Base-by-base conservation (phyloP, 768 basidiomycete species). In the Amanita pseudoporphyria region DNA sequence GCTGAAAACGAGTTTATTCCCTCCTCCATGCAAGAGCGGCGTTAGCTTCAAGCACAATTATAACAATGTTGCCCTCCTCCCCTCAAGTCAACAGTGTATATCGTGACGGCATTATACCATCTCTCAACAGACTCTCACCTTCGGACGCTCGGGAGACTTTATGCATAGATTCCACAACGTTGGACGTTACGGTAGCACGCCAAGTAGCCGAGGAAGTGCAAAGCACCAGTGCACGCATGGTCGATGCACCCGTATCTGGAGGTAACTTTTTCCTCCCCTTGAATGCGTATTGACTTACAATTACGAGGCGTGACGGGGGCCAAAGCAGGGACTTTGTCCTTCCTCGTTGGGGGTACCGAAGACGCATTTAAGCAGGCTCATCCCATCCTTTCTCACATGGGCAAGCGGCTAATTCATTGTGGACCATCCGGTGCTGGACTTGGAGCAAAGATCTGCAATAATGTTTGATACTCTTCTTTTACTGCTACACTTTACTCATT, bases 201-300 rank as follows among this genome's bases (percentile, higher is more conserved):
- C 64, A 73, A 26, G 79, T 94, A 9, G 78, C 90, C 0, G 52
- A 61, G 9, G 66, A 72, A 19, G 77, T 87, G 1, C 68, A 66
- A 9, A 51, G 58, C 12, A 66, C 72, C 22, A 82, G 85, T 21
- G 88, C 82, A 6, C 66, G 66, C 35, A 91, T 96, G 80, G 73
- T 96, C 18, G 94, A 97, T 61, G 92, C 94, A 5, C 94, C 94
- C 2, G 93, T 97, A 1, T 93, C 90, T 42, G 94, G 94, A 49
- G 93, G 90, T 86, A 61, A 48, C 79, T 64, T 35, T 30, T 47
- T 14, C 19, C 31, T 24, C 18, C 35, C 49, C n/a, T 49, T 51
- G 3, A 24, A 18, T 24, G 44, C 24, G 30, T 32, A 37, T 49
- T 21, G 16, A 45, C 46, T 43, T 50, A 48, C 33, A 24, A 22